These are phyloP conservation scores for Pyrenopolyporus hunteri DNA, from an alignment of 495 filamentous ascomycete species.

Conservation along the genomic window DNA sequence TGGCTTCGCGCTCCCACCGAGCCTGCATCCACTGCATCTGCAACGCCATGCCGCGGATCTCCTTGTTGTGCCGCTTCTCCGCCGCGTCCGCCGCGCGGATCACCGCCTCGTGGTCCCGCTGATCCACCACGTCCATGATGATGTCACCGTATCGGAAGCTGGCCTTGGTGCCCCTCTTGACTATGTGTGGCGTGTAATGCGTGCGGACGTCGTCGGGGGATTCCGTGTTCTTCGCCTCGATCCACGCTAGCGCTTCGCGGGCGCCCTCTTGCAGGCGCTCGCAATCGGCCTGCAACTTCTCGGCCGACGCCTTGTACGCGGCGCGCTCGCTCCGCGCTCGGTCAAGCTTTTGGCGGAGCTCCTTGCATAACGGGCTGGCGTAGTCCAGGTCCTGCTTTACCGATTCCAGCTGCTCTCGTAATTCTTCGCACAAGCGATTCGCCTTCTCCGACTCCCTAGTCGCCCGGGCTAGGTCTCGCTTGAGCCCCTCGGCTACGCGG, in stretches of 20 bases:
- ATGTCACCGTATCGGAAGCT: slow-evolving; percentile 44
- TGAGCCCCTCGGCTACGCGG: slow-evolving; percentile 53
- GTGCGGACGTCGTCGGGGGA: slow-evolving; percentile 36
- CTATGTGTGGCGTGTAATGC: slow-evolving; percentile 27
- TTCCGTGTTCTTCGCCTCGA: slow-evolving; percentile 47
- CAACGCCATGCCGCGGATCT: slow-evolving; percentile 81
- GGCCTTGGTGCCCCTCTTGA: slow-evolving; percentile 36
- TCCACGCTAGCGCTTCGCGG: slow-evolving; percentile 37
- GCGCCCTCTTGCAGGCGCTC: slow-evolving; percentile 45
- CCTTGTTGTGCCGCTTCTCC: slow-evolving; percentile 72
- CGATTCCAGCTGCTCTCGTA: slow-evolving; percentile 29
- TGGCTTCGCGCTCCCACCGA: slow-evolving; percentile 76
- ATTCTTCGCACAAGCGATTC: slow-evolving; percentile 31
- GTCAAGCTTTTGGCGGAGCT: slow-evolving; percentile 54
- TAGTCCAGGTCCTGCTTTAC: slow-evolving; percentile 39
- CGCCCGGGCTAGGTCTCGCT: slow-evolving; percentile 49
- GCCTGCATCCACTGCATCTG: slow-evolving; percentile 90
- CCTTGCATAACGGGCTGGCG: slow-evolving; percentile 21
- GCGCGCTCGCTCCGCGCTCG: slow-evolving; percentile 53
- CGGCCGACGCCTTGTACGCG: slow-evolving; percentile 50
- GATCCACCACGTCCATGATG: slow-evolving; percentile 44
- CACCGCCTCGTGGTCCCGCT: slow-evolving; percentile 48
- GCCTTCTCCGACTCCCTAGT: slow-evolving; percentile 36
- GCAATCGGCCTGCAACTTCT: slow-evolving; percentile 51
- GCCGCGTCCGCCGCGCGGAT: slow-evolving; percentile 57